These are phyloP conservation scores for Phytophthora idaei DNA, from an alignment of 352 stramenopile species.

Conservation along the genomic window DNA sequence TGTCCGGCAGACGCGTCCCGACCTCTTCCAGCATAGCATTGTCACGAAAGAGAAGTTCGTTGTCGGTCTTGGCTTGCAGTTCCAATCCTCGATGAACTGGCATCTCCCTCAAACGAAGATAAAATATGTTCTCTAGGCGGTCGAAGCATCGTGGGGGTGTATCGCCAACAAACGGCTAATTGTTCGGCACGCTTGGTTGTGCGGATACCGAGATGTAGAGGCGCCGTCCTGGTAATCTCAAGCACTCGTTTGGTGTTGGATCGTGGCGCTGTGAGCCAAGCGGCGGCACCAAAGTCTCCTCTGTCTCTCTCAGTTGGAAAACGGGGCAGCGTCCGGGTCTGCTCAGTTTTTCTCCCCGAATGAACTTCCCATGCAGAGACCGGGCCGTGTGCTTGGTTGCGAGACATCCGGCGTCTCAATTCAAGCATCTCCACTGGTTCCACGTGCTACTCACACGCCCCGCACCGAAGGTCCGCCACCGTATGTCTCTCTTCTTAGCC, in stretches of 20 bases:
- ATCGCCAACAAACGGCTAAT: slow-evolving; percentile 4
- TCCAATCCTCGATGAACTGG: slow-evolving; percentile 21
- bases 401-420: slow-evolving; percentile 39
- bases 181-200: slow-evolving; percentile 4
- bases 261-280: slow-evolving; percentile 34
- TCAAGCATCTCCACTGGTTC: slow-evolving; percentile 40
- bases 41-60: slow-evolving; percentile 26
- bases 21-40: slow-evolving; percentile 18
- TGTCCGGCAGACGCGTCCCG: slow-evolving; percentile 1
- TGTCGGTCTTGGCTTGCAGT: slow-evolving; percentile 2
- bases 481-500: slow-evolving; percentile 40
- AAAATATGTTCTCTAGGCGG: not conserved
- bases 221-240: slow-evolving; percentile 34
- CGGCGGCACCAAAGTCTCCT: slow-evolving; percentile 27
- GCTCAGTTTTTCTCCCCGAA: slow-evolving; percentile 35
- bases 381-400: slow-evolving; percentile 16
- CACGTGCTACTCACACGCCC: slow-evolving; percentile 34
- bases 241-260: slow-evolving; percentile 26
- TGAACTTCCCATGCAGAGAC: slow-evolving; percentile 33
- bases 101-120: slow-evolving; percentile 2
- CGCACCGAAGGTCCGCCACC: slow-evolving; percentile 26
- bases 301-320: slow-evolving; percentile 31
- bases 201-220: slow-evolving; percentile 28
- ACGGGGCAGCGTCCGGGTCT: slow-evolving; percentile 17
- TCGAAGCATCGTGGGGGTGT: not conserved